Percentiles rank a stretch among this genome's conserved stretches.
Evolutionary conservation across 352 stramenopile genomes (phyloP).

Genomic region (Albugo laibachii): DNA sequence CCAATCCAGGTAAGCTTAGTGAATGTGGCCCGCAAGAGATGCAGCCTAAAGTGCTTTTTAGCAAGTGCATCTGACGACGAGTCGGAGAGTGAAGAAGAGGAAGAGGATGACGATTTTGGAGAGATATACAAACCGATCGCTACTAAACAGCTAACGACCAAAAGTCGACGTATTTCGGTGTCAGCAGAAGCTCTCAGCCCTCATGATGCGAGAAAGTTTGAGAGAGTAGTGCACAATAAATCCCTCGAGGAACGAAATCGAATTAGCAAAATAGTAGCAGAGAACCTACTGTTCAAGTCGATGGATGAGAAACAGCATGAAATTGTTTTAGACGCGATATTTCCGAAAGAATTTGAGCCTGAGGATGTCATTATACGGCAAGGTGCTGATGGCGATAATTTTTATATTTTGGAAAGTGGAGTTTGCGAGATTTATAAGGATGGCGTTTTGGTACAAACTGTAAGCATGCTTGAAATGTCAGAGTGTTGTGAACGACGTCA

Average conservation of each 20-base stretch:
- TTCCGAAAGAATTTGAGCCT: constrained; percentile 62
- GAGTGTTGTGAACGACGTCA: neutral
- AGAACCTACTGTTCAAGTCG: constrained; percentile 83
- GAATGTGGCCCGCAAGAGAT: neutral
- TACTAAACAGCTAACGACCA: constrained; percentile 4
- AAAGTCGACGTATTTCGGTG: constrained; percentile 75
- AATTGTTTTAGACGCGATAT: constrained; percentile 77
- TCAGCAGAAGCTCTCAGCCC: constrained; percentile 76
- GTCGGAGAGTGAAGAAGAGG: constrained; percentile 73
- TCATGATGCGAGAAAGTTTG: constrained; percentile 56
- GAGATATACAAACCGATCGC: constrained; percentile 66
- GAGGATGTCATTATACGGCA: constrained; percentile 76
- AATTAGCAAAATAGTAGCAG: constrained; percentile 64
- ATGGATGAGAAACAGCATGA: constrained; percentile 74
- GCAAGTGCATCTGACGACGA: constrained; percentile 57
- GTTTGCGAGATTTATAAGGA: constrained; percentile 83
- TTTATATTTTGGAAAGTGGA: constrained; percentile 90
- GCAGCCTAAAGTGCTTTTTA: neutral
- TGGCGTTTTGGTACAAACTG: constrained; percentile 63
- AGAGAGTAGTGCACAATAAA: constrained; percentile 71
- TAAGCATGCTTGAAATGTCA: constrained; percentile 7
- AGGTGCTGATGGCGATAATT: constrained; percentile 84
- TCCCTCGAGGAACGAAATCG: constrained; percentile 48
- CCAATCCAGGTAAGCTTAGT: constrained; percentile 10
- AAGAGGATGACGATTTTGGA: constrained; percentile 59